Evolutionary conservation across 2,329 filamentous ascomycete species (phyloP), one percentile per base, ranked within the genome.

Genomic region (Bretziella fagacearum): DNA sequence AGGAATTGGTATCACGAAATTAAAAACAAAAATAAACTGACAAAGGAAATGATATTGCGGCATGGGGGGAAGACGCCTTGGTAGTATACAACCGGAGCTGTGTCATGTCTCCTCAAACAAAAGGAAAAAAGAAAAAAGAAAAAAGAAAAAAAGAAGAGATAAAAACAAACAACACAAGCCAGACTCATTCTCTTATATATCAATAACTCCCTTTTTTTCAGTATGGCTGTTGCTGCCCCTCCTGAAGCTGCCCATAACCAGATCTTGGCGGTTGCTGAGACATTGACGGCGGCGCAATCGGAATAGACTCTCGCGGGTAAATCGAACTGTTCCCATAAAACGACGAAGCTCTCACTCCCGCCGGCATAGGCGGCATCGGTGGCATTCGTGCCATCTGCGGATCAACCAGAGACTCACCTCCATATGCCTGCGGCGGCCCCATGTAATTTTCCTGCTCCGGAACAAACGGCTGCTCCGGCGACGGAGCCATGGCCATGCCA

Each of bases 251-350:
- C 15, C 10, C 18, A 10, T 39, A 22, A 39, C 18, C 15, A 22
- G 17, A 17, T 20, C 18, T 35, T 35, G 32, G 20, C 32, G 32
- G 32, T 18, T n/a, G 32, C 20, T 35, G 32, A 18, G 15, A 15
- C 32, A 35, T 35, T 35, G 15, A 27, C 18, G 44, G 44, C 35
- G 44, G 44, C 25, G 25, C 44, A 30, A 46, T 46, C 17, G 44
- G 44, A 23, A 46, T 46, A 15, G 32, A 37, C 22, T 46, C 44
- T 6, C 44, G 40, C 25, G 26, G 35, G 18, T 37, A 36, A 20
- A 39, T 18, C 4, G 32, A 29, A 37, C 22, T 37, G 8, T 26
- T 30, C n/a, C 25, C 32, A 22, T 46, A 46, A 15, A 46, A 36
- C 11, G 25, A 32, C n/a, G 44, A 46, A 18, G 23, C 25, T 6